phyloP scores from a whole-genome alignment of 108 stramenopile genomes.

The Skeletonema menzelii region DNA sequence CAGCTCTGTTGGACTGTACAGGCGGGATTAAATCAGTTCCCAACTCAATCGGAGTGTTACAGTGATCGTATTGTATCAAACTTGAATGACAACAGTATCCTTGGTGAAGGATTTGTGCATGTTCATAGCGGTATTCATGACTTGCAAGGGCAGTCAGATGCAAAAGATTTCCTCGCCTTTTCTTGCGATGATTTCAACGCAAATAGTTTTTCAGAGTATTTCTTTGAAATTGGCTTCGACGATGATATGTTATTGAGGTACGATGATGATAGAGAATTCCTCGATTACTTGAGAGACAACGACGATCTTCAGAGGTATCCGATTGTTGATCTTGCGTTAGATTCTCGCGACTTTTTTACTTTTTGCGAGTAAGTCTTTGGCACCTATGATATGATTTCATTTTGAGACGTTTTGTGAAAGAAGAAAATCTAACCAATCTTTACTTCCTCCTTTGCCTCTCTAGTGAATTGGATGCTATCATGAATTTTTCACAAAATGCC shows the following conservation, averaged over 20 bases:
- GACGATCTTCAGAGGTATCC: neutral
- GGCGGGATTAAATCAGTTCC: neutral
- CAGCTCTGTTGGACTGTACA: slow-evolving; percentile 4
- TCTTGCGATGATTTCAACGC: neutral
- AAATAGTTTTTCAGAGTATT: neutral
- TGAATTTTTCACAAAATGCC: neutral
- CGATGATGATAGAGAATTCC: neutral
- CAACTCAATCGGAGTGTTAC: neutral
- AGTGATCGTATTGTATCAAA: neutral
- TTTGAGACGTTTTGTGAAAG: neutral
- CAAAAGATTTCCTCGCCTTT: neutral
- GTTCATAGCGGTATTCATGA: neutral
- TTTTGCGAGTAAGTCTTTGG: neutral
- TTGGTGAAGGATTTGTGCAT: neutral
- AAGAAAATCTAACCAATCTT: neutral
- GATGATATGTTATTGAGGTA: neutral
- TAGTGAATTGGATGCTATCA: neutral
- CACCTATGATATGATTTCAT: neutral
- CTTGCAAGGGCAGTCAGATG: neutral
- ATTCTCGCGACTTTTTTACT: neutral
- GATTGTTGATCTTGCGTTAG: neutral
- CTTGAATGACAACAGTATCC: neutral
- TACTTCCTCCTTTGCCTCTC: neutral
- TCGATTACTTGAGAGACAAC: neutral
- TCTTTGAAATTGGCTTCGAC: neutral